Base-by-base conservation (phyloP, 2,329 filamentous ascomycete genomes). In the Colletotrichum sp. region DNA sequence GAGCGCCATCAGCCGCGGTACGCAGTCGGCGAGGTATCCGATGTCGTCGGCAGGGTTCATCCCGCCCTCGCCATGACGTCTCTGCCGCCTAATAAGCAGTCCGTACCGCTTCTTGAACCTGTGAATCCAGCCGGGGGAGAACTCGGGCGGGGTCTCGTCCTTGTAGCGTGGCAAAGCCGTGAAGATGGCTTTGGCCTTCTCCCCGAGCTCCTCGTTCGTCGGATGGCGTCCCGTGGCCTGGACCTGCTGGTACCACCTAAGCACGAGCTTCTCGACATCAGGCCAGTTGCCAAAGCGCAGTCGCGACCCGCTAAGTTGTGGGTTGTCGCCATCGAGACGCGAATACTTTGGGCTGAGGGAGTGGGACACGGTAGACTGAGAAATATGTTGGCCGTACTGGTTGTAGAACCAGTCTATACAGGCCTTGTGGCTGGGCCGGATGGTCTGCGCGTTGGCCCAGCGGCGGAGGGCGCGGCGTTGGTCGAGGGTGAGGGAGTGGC, bases 241-340 rank as follows among this genome's bases (percentile, higher is more conserved):
- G 70, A 88, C 87, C 78, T 89, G 87, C 79, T 90, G 88, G 80
- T 90, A 89, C 89, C 89, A 91, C 8, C 89, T 84, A 75, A 91
- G 83, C 25, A 90, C 89, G 11, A 91, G 86, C 84, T 90, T 90
- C 84, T 91, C 89, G 71, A 92, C 91, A 78, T 92, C 91, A 76
- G 91, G 91, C 91, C 91, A 92, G 81, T 92, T 92, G 78, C 91
- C 91, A 75, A 92, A 92, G 78, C 91, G 90, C 77, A 92, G 85
- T 59, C 91, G 89, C 72, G 90, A 92, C 59, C 91, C 91, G n/a
- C 90, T 91, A 76, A 92, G 88, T 82, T 92, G 90, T 19, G 89
- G 90, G 78, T 87, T 86, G 71, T 92, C 90, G 80, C 88, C 89
- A 80, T 92, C 91, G 69, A 92, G 88, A 30, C 91, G 89, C 49